Evolutionary conservation across 2,329 filamentous ascomycete species (phyloP).

Genomic region (Paecilomyces fulvus): DNA sequence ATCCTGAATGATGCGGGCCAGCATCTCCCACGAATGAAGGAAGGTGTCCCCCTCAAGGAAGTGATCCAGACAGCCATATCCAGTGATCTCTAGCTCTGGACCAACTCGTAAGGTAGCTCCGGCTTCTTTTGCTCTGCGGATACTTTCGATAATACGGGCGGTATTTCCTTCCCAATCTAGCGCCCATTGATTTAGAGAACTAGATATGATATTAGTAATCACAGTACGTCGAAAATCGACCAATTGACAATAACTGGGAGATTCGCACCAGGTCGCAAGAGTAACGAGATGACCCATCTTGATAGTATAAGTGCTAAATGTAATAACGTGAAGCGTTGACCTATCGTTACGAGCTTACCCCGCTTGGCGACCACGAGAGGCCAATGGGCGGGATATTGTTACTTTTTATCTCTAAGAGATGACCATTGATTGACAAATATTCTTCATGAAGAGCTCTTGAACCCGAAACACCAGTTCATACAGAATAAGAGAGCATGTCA

Average conservation of each 20-base stretch:
- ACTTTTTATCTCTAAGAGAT: neutral
- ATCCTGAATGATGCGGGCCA: conserved; percentile 53
- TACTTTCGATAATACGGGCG: conserved; percentile 55
- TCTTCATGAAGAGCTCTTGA: neutral
- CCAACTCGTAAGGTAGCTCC: conserved; percentile 56
- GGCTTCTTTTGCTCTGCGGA: conserved; percentile 50
- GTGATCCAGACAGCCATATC: conserved; percentile 49
- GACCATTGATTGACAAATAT: neutral
- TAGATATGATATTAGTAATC: conserved; percentile 2
- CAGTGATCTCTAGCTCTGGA: conserved; percentile 48
- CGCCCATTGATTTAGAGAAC: conserved; percentile 40
- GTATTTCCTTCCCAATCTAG: conserved; percentile 58
- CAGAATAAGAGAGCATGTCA: neutral
- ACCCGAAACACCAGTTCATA: neutral
- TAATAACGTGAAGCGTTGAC: neutral
- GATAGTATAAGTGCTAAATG: neutral
- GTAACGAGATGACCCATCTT: conserved; percentile 33
- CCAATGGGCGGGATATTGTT: neutral
- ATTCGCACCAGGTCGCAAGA: conserved; percentile 37
- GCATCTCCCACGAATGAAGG: conserved; percentile 54
- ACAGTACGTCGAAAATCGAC: neutral
- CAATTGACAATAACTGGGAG: neutral
- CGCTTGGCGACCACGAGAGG: neutral
- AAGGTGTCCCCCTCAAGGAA: conserved; percentile 52
- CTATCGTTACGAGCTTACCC: neutral